Evolutionary conservation across 352 stramenopile species (phyloP).

Genomic region (Globisporangium mamillatum): DNA sequence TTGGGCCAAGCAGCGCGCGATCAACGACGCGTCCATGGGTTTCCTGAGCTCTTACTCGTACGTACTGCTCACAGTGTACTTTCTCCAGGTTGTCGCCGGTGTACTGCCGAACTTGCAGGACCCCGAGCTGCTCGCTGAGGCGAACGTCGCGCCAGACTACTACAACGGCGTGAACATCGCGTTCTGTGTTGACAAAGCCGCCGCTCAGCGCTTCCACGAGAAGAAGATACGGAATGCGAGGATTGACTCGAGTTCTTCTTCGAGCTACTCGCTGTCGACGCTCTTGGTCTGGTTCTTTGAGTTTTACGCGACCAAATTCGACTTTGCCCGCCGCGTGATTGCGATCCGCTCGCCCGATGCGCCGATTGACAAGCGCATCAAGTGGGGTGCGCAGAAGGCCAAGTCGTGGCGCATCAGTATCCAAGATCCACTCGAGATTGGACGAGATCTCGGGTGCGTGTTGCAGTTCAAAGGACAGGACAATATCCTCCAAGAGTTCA

Average conservation of each 20-base stretch:
- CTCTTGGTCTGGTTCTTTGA: constrained; percentile 95
- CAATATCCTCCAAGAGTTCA: constrained; percentile 60
- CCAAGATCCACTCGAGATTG: constrained; percentile 77
- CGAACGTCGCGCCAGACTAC: constrained; percentile 29
- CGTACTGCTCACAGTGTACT: constrained; percentile 97
- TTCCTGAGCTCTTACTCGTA: constrained; percentile 98
- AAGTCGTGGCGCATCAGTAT: constrained; percentile 85
- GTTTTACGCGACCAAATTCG: constrained; percentile 96
- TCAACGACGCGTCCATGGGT: constrained; percentile 95
- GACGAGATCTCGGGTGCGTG: constrained; percentile 78
- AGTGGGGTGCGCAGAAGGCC: constrained; percentile 47
- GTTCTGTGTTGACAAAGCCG: constrained; percentile 54
- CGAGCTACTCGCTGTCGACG: constrained; percentile 42
- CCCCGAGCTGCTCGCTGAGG: constrained; percentile 41
- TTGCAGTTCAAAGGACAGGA: constrained; percentile 66
- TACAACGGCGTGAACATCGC: constrained; percentile 69
- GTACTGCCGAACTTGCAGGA: constrained; percentile 96
- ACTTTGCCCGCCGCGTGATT: constrained; percentile 94
- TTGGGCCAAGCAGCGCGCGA: constrained; percentile 95
- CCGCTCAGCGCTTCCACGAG: constrained; percentile 42
- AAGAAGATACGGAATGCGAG: constrained; percentile 8
- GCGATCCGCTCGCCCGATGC: constrained; percentile 75
- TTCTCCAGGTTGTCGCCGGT: constrained; percentile 81
- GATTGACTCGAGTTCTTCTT: not conserved
- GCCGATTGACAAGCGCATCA: constrained; percentile 29